A percentile compares a stretch with the other conserved stretches of the same genome.
phyloP scores from a whole-genome alignment of 805 yeast species.

The Wickerhamomyces chambardii region DNA sequence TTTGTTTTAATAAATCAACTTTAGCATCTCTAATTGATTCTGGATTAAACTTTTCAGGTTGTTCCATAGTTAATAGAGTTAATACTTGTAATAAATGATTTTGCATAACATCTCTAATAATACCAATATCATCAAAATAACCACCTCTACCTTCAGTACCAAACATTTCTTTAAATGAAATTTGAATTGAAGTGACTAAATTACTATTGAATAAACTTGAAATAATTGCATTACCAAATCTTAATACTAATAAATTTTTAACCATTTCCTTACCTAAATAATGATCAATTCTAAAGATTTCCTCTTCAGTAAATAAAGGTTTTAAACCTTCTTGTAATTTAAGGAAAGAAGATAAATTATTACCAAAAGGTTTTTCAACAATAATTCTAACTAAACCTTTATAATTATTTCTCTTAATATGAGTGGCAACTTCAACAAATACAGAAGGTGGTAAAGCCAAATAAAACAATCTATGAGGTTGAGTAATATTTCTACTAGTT shows the following conservation, averaged over 20 bases:
- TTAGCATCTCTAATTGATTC: conserved; percentile 95
- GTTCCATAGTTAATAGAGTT: conserved; percentile 89
- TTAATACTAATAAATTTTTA: conserved; percentile 78
- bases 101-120: conserved; percentile 97
- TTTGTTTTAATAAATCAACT: conserved; percentile 82
- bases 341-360: conserved; percentile 72
- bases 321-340: conserved; percentile 69
- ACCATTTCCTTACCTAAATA: conserved; percentile 98
- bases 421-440: conserved; percentile 69
- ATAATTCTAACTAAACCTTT: conserved; percentile 73
- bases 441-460: conserved; percentile 94
- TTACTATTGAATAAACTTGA: conserved; percentile 85
- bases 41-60: conserved; percentile 86
- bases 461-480: conserved; percentile 79
- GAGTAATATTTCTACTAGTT: conserved; percentile 27
- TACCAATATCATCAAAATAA: conserved; percentile 90
- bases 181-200: conserved; percentile 72
- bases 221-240: conserved; percentile 87
- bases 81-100: conserved; percentile 92
- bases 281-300: conserved; percentile 93
- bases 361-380: conserved; percentile 97
- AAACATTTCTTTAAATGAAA: conserved; percentile 94
- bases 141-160: conserved; percentile 99
- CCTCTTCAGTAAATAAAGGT: conserved; percentile 86
- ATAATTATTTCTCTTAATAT: conserved; percentile 62